Conservation (phyloP, 1,284 basidiomycete species). For the Apiotrichum siamense region DNA sequence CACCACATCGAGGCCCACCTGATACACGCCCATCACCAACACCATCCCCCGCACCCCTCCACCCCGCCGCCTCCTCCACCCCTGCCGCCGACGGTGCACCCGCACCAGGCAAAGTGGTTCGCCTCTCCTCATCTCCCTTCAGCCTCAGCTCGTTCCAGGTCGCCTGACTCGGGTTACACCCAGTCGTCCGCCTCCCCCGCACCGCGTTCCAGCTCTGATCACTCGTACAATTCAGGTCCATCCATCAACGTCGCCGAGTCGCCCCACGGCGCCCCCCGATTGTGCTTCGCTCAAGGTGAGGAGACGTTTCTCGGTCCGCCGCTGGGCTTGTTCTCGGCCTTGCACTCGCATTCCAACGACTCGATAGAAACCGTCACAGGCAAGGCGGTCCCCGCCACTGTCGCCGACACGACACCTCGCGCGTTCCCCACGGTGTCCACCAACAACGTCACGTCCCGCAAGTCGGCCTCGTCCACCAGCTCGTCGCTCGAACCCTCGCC, state of each 20-base stretch:
- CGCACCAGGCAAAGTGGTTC: neutral
- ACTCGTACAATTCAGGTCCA: slow-evolving; percentile 4
- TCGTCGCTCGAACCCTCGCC: slow-evolving; percentile 3
- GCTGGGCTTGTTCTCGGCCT: neutral
- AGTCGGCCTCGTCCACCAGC: neutral
- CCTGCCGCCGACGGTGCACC: too few relatives aligned
- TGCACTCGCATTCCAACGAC: slow-evolving; percentile 21
- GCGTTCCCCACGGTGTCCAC: neutral
- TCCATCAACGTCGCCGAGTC: slow-evolving; percentile 11
- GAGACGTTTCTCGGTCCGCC: slow-evolving; percentile 4
- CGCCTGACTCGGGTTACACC: neutral
- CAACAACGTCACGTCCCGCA: neutral
- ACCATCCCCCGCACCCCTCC: neutral
- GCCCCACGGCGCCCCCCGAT: slow-evolving; percentile 6
- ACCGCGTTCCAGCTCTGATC: slow-evolving; percentile 3
- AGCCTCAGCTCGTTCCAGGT: neutral
- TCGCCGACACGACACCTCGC: neutral
- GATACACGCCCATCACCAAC: neutral
- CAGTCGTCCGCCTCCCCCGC: neutral
- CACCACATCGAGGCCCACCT: neutral
- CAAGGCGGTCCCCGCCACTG: neutral
- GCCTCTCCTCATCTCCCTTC: neutral
- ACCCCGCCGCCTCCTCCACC: too few relatives aligned
- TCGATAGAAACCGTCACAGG: slow-evolving; percentile 23
- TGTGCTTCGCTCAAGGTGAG: slow-evolving; percentile 4